A percentile compares a stretch with the other conserved stretches of the same genome.
phyloP scores from a whole-genome alignment of 805 yeast genomes.

The Candida koratica region DNA sequence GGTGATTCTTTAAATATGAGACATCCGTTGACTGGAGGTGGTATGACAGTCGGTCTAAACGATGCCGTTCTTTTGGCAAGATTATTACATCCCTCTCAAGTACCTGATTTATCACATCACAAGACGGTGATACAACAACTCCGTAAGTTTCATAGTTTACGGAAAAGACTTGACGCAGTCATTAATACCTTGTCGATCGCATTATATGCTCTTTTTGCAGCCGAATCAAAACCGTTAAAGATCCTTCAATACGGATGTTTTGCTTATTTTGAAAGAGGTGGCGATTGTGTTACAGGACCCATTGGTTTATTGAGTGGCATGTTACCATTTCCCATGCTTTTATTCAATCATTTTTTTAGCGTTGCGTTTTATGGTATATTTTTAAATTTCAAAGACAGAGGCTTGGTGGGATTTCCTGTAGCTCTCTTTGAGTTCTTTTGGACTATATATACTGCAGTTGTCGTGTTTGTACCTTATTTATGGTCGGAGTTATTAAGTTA shows the following conservation, averaged over 20 bases:
- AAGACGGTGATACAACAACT: constrained; percentile 53
- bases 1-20: constrained; percentile 98
- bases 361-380: constrained; percentile 85
- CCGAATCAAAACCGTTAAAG: constrained; percentile 60
- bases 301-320: constrained; percentile 81
- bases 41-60: constrained; percentile 95
- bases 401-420: constrained; percentile 61
- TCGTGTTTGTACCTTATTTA: constrained; percentile 77
- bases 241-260: constrained; percentile 87
- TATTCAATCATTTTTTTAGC: constrained; percentile 82
- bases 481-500: constrained; percentile 50
- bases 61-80: constrained; percentile 72
- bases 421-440: constrained; percentile 68
- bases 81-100: constrained; percentile 52
- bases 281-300: constrained; percentile 73
- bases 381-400: constrained; percentile 62
- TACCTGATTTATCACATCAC: constrained; percentile 56
- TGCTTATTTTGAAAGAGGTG: constrained; percentile 79
- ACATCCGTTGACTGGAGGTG: constrained; percentile 98
- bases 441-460: constrained; percentile 67
- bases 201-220: constrained; percentile 84
- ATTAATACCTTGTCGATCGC: constrained; percentile 90
- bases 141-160: constrained; percentile 65
- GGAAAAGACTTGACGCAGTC: constrained; percentile 78
- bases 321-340: constrained; percentile 64